Evolutionary conservation across 2,329 filamentous ascomycete species (phyloP), one percentile per base, ranked within the genome.

Genomic region (Ceratocystis huliohia): DNA sequence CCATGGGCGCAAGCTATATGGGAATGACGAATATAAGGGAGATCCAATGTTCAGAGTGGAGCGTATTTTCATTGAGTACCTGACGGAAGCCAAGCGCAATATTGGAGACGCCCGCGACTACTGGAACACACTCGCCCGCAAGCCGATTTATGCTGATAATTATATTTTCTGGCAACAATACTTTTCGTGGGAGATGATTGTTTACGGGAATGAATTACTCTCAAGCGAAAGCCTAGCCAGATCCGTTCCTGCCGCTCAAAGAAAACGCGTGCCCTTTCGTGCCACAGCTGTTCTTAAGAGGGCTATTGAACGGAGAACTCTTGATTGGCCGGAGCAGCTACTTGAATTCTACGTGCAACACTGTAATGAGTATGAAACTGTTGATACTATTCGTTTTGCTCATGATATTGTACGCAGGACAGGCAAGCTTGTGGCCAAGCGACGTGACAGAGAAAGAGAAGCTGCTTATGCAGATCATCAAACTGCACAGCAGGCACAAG

Each of bases 81-180:
- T 95, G 62, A 92, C 89, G 2, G 89, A 96, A 74, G 90, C 88
- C 71, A 91, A 90, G 70, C 86, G 86, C 30, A 87, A 89, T 50
- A 79, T 89, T 64, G 84, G 90, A 22, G 87, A 87, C 66, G 94
- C 93, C 1, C 84, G 94, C 48, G 81, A 82, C 17, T 84, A 88
- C 61, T 97, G 90, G 85, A 85, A 88, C 70, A 83, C 84, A 20
- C 80, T 97, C 37, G 82, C 80, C 2, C 74, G 83, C 25, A 78
- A 83, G n/a, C 79, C 82, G 20, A 84, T 84, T 2, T 77, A 91
- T 66, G 85, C 86, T 37, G 84, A 91, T 71, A 92, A 86, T 71
- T 91, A 92, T 73, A 91, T 96, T 71, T 97, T 97, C 74, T 99
- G 94, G 94, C 81, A 92, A 66, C 85, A 87, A 56, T 96, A 91